phyloP scores from a whole-genome alignment of 768 basidiomycete genomes.

The Boletus sensibilis region DNA sequence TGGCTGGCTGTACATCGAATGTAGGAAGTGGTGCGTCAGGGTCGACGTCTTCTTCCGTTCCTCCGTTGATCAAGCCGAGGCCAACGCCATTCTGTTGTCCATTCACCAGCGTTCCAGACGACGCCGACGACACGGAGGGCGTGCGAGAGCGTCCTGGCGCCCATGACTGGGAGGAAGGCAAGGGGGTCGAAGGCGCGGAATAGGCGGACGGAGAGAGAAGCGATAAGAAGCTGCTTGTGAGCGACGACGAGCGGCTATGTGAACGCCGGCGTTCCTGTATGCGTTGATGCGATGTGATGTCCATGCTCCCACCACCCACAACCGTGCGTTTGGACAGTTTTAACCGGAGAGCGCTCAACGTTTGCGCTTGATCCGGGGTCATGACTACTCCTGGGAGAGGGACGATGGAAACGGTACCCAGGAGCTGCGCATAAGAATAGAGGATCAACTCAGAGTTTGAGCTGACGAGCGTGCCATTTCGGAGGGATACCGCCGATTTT shows the following conservation, averaged over 20 bases:
- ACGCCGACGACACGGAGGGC: slow-evolving; percentile 26
- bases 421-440: slow-evolving; percentile 82
- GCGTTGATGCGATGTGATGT: slow-evolving; percentile 50
- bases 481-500: slow-evolving; percentile 24
- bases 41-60: slow-evolving; percentile 49
- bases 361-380: slow-evolving; percentile 45
- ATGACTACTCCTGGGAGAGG: slow-evolving; percentile 43
- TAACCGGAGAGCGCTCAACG: slow-evolving; percentile 47
- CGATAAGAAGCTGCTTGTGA: slow-evolving; percentile 51
- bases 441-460: slow-evolving; percentile 67
- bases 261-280: slow-evolving; percentile 29
- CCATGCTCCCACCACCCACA: slow-evolving; percentile 74
- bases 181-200: slow-evolving; percentile 23
- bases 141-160: slow-evolving; percentile 17
- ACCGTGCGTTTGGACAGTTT: slow-evolving; percentile 45
- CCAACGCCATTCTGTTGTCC: slow-evolving; percentile 27
- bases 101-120: slow-evolving; percentile 2
- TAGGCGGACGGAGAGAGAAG: slow-evolving; percentile 43
- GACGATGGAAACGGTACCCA: slow-evolving; percentile 62
- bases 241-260: slow-evolving; percentile 51
- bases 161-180: slow-evolving; percentile 28
- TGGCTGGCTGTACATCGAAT: slow-evolving; percentile 78
- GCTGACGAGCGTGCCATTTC: slow-evolving; percentile 46
- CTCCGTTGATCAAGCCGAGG: slow-evolving; percentile 30
- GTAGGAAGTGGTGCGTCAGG: slow-evolving; percentile 75